A percentile compares a stretch with the other conserved stretches of the same genome.
phyloP scores from a whole-genome alignment of 345 rosid species.

The Salix brachista region DNA sequence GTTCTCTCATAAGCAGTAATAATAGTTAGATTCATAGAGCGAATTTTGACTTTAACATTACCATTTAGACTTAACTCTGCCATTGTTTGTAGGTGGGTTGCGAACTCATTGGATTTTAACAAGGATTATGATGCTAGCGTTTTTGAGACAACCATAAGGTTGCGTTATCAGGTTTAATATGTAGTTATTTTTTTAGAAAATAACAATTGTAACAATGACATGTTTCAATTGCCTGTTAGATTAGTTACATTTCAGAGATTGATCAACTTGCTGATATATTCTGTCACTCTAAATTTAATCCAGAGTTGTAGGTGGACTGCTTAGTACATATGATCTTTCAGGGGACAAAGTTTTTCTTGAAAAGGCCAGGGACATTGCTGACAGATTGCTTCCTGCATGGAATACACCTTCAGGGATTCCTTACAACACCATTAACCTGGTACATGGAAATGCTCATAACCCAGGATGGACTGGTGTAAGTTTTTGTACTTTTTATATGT shows the following conservation, averaged over 20 bases:
- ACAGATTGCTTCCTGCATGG: slow-evolving; percentile 97
- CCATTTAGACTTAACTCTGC: neutral
- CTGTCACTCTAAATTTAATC: slow-evolving; percentile 3
- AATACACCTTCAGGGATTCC: slow-evolving; percentile 80
- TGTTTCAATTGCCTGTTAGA: neutral
- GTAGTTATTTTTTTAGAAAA: slow-evolving; percentile 23
- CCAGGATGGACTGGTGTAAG: slow-evolving; percentile 97
- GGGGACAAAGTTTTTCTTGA: slow-evolving; percentile 83
- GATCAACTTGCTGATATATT: neutral
- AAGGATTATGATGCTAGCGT: slow-evolving; percentile 94
- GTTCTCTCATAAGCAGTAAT: neutral
- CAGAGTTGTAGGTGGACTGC: slow-evolving; percentile 99
- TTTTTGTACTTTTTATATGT: slow-evolving; percentile 3
- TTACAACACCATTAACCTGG: slow-evolving; percentile 79
- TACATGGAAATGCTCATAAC: slow-evolving; percentile 69
- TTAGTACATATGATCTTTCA: slow-evolving; percentile 92
- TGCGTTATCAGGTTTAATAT: slow-evolving; percentile 67
- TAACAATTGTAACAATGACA: neutral
- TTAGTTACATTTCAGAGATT: neutral
- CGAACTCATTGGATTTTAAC: slow-evolving; percentile 82
- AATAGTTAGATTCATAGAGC: neutral
- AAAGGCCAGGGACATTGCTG: slow-evolving; percentile 93
- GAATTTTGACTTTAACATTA: too few species aligned
- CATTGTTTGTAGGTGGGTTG: slow-evolving; percentile 74
- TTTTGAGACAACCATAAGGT: slow-evolving; percentile 99